These are phyloP conservation scores for Ilex paraguariensis DNA, from an alignment of 305 asterid species.

Conservation along the genomic window DNA sequence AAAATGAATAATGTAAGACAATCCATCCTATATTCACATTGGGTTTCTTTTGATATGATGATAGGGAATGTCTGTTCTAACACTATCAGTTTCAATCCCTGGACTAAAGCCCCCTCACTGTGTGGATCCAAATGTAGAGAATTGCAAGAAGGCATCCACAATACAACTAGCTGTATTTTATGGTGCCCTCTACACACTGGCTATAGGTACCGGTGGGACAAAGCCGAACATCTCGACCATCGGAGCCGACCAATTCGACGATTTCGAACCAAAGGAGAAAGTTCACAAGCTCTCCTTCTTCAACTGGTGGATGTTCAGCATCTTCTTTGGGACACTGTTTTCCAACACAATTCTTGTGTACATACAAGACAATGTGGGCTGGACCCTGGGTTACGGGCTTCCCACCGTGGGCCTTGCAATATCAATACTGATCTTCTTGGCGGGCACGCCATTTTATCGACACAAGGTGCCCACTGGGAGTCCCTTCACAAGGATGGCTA, in stretches of 20 bases:
- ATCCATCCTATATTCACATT: no score
- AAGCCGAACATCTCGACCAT: slow-evolving; percentile 88
- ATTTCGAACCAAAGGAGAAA: slow-evolving; percentile 68
- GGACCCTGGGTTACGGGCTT: slow-evolving; percentile 84
- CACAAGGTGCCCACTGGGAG: slow-evolving; percentile 82
- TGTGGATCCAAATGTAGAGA: slow-evolving; percentile 34
- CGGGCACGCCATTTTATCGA: slow-evolving; percentile 70
- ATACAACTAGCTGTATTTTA: slow-evolving; percentile 57
- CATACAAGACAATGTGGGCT: slow-evolving; percentile 85
- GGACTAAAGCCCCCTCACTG: slow-evolving; percentile 65
- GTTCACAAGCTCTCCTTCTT: slow-evolving; percentile 74
- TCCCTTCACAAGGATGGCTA: slow-evolving; percentile 75
- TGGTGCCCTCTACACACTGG: slow-evolving; percentile 71
- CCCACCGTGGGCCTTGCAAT: slow-evolving; percentile 69
- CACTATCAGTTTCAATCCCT: slow-evolving; percentile 58
- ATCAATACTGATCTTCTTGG: slow-evolving; percentile 53
- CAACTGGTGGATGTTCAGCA: slow-evolving; percentile 96
- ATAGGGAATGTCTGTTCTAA: slow-evolving; percentile 73
- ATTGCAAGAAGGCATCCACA: slow-evolving; percentile 54
- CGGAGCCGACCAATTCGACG: slow-evolving; percentile 86
- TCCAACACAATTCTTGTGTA: slow-evolving; percentile 79
- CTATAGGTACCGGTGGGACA: slow-evolving; percentile 84
- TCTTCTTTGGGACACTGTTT: slow-evolving; percentile 74
- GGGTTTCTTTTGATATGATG: neutral
- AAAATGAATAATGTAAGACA: no score